These are phyloP conservation scores for Hygrophorus pudorinus DNA, from an alignment of 768 basidiomycete species.

Conservation along the genomic window DNA sequence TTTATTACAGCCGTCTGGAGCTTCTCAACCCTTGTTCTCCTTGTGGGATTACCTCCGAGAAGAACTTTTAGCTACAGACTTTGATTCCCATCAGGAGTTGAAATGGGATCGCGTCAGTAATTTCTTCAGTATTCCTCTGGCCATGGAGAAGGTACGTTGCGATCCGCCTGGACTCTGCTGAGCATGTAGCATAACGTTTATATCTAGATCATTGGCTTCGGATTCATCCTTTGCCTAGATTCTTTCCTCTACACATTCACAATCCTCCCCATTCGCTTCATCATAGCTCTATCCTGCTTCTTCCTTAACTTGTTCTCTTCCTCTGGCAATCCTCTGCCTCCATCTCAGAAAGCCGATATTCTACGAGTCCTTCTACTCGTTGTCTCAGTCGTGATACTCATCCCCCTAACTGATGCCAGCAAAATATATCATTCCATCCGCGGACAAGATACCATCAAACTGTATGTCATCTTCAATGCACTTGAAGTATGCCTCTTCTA, in stretches of 20 bases:
- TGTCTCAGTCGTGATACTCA: slow-evolving; percentile 62
- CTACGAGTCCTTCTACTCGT: slow-evolving; percentile 71
- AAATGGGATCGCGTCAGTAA: slow-evolving; percentile 97
- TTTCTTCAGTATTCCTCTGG: slow-evolving; percentile 85
- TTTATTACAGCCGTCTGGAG: slow-evolving; percentile 10
- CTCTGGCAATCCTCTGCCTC: slow-evolving; percentile 52
- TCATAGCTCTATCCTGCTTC: slow-evolving; percentile 52
- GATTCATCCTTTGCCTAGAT: slow-evolving; percentile 88
- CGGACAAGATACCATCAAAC: slow-evolving; percentile 96
- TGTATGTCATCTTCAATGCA: slow-evolving; percentile 98
- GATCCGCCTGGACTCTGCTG: background rate
- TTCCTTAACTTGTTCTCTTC: slow-evolving; percentile 38
- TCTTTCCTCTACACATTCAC: slow-evolving; percentile 98
- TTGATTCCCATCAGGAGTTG: slow-evolving; percentile 86
- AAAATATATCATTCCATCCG: slow-evolving; percentile 98
- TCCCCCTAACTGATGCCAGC: slow-evolving; percentile 85
- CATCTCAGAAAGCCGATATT: slow-evolving; percentile 89
- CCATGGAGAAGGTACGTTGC: slow-evolving; percentile 79
- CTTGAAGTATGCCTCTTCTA: slow-evolving; percentile 64
- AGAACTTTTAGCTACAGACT: slow-evolving; percentile 85
- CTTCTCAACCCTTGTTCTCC: slow-evolving; percentile 50
- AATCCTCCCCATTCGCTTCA: slow-evolving; percentile 85
- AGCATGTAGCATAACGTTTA: slow-evolving; percentile 5
- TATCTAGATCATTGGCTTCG: slow-evolving; percentile 78
- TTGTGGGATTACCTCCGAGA: slow-evolving; percentile 89